Evolutionary conservation across 176 grass and related monocot genomes (phyloP), one percentile per base, ranked within the genome.

Genomic region (Calamus simplicifolius): DNA sequence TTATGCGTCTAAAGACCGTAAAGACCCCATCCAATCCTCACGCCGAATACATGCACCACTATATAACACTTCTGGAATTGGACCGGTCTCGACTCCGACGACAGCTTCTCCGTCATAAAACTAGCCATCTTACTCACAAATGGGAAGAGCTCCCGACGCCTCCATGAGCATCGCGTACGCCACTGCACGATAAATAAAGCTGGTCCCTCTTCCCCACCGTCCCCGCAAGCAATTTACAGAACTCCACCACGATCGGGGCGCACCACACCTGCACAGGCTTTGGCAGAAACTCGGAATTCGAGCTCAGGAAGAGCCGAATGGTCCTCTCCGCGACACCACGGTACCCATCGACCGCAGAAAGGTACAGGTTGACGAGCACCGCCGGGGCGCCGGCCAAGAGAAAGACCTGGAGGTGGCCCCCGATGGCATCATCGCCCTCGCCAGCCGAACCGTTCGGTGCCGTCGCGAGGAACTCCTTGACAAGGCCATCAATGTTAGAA

Each of bases 361-460:
- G 67, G 77, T 98, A 89, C 26, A 98, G 81, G 52, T 83, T 84
- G 19, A 98, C 84, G 15, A 98, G 71, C 2, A 81, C 73, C 19
- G 82, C 18, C 51, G 88, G 61, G 4, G 82, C 88, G 48, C 81
- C 81, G 0, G 84, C 65, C 18, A 83, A 60, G 19, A 82, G 56
- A 58, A 98, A 98, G 56, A 98, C 80, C 27, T 79, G 69, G 3
- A 98, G 59, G 52, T 86, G 64, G 15, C 85, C 85, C 35, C 35
- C 12, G 0, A 59, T 52, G 3, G 65, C 19, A 5, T 75, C 61
- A 25, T 73, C 67, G 6, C 16, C 43, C 19, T 73, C 50, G 5
- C 58, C 48, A 23, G 21, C 21, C 66, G 10, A 23, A 64, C 5
- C 17, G 38, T 49, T 73, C 56, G 59, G 52, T 18, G 12, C 29